These are phyloP conservation scores for Prosopis cineraria DNA, from an alignment of 306 rosid genomes.

Conservation along the genomic window DNA sequence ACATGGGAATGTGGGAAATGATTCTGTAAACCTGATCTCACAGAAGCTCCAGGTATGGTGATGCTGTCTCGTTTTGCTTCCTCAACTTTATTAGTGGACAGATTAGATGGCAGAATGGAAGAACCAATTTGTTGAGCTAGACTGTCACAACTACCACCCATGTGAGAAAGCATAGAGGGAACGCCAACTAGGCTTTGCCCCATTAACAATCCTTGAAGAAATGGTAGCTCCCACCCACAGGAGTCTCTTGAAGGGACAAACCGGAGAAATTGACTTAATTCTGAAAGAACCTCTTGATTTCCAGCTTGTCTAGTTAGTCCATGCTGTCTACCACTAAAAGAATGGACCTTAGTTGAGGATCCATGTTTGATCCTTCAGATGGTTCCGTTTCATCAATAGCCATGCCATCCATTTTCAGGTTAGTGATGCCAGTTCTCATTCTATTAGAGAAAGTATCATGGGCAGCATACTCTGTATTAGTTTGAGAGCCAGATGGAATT, in stretches of 20 bases:
- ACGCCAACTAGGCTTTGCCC: constrained; percentile 49
- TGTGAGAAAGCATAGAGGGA: constrained; percentile 38
- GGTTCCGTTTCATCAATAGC: constrained; percentile 38
- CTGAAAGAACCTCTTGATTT: constrained; percentile 42
- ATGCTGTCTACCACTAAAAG: constrained; percentile 38
- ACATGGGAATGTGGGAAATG: constrained; percentile 27
- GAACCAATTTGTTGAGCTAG: constrained; percentile 37
- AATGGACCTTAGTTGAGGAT: constrained; percentile 42
- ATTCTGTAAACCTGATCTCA: constrained; percentile 28
- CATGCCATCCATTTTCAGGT: constrained; percentile 36
- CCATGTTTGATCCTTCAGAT: constrained; percentile 37
- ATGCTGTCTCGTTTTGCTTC: constrained; percentile 24
- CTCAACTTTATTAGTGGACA: constrained; percentile 16
- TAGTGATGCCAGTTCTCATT: constrained; percentile 30
- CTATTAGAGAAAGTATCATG: constrained; percentile 35
- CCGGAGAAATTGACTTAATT: constrained; percentile 39
- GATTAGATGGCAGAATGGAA: constrained; percentile 27
- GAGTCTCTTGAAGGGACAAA: constrained; percentile 39
- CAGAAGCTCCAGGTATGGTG: constrained; percentile 23
- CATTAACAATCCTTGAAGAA: constrained; percentile 50
- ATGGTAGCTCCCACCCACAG: constrained; percentile 47
- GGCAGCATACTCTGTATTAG: constrained; percentile 26
- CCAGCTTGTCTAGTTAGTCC: constrained; percentile 37
- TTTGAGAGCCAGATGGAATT: constrained; percentile 35
- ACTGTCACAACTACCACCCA: constrained; percentile 28